Conservation (phyloP, 257 asterid genomes). For the Nemophila menziesii region DNA sequence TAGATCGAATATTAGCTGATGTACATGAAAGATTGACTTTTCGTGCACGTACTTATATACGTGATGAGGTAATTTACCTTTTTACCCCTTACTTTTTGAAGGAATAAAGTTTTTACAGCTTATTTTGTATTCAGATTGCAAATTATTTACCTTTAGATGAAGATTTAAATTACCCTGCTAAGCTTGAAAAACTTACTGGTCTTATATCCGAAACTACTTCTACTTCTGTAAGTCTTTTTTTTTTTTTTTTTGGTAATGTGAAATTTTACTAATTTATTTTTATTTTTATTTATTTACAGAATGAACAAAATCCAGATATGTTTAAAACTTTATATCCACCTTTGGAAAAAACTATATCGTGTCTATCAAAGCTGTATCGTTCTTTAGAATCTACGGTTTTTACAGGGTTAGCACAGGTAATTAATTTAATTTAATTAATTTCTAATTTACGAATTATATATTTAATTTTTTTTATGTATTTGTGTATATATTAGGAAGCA, state of each 20-base stretch:
- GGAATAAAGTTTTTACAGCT: neutral
- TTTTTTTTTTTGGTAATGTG: neutral
- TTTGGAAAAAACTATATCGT: constrained; percentile 89
- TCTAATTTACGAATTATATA: neutral
- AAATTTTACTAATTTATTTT: neutral
- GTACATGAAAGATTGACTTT: constrained; percentile 91
- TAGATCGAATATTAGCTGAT: constrained; percentile 93
- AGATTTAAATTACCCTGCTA: constrained; percentile 81
- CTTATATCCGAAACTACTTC: constrained; percentile 42
- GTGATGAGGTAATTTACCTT: constrained; percentile 61
- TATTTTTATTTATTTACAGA: constrained; percentile 29
- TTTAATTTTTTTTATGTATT: constrained; percentile 9
- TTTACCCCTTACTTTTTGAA: neutral
- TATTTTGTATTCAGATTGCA: constrained; percentile 50
- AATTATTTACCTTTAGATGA: constrained; percentile 80
- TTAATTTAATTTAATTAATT: constrained; percentile 12
- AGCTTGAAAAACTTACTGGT: constrained; percentile 73
- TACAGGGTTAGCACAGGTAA: constrained; percentile 97
- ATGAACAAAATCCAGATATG: constrained; percentile 56
- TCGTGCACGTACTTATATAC: constrained; percentile 91
- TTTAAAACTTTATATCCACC: constrained; percentile 91
- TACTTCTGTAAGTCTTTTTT: neutral
- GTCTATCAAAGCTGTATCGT: constrained; percentile 82
- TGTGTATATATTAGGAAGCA: constrained; percentile 58
- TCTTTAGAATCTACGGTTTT: constrained; percentile 81